These are phyloP conservation scores for Naematelia encephala DNA, from an alignment of 768 basidiomycete species.

Conservation along the genomic window DNA sequence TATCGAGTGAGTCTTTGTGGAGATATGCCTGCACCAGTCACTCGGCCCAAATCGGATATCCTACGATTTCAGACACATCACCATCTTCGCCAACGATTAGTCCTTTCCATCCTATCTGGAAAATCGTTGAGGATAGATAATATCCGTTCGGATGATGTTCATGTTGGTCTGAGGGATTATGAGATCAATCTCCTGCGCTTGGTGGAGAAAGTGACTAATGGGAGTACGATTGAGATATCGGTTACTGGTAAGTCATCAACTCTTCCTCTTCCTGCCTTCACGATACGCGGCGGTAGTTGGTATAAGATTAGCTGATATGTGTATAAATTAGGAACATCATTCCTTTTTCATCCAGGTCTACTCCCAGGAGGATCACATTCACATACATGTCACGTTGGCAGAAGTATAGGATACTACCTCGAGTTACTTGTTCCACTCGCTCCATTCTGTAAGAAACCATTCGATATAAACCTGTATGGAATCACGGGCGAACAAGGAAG, in stretches of 20 bases:
- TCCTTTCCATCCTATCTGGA: constrained; percentile 85
- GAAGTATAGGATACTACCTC: constrained; percentile 89
- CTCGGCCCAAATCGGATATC: constrained; percentile 20
- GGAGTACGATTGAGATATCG: constrained; percentile 90
- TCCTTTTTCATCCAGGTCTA: constrained; percentile 88
- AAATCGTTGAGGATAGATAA: constrained; percentile 77
- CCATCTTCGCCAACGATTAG: constrained; percentile 75
- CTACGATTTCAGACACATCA: constrained; percentile 63
- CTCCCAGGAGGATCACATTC: constrained; percentile 74
- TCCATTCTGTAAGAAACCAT: constrained; percentile 83
- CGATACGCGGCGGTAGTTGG: no score
- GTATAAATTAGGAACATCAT: constrained; percentile 67
- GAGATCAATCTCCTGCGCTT: constrained; percentile 86
- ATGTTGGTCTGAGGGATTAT: constrained; percentile 91
- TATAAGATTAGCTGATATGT: constrained; percentile 10
- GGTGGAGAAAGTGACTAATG: constrained; percentile 88
- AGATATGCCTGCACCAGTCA: neutral
- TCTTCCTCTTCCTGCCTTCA: neutral
- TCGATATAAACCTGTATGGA: constrained; percentile 76
- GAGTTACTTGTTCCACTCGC: constrained; percentile 87
- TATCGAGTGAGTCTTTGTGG: neutral
- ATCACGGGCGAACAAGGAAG: constrained; percentile 82
- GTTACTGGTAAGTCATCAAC: constrained; percentile 68
- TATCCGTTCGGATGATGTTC: constrained; percentile 86
- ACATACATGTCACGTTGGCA: constrained; percentile 84